phyloP scores from a whole-genome alignment of 2,329 filamentous ascomycete species.

The Pseudogymnoascus sp. region DNA sequence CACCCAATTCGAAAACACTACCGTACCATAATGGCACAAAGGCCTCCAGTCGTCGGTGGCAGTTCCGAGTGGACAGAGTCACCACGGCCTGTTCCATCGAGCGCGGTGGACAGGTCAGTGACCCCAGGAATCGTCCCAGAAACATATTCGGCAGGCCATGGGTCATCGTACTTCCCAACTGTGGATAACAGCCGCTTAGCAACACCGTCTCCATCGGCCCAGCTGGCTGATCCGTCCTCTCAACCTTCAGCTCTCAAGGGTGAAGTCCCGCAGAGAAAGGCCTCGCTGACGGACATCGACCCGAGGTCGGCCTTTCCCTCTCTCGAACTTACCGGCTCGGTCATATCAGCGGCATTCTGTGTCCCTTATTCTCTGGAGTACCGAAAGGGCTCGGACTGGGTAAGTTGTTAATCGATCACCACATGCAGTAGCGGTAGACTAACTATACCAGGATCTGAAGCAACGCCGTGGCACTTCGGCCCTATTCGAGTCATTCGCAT shows the following conservation, averaged over 20 bases:
- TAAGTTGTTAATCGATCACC: conserved; percentile 31
- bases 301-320: conserved; percentile 47
- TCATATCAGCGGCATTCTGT: conserved; percentile 59
- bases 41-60: not conserved
- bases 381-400: conserved; percentile 52
- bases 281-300: conserved; percentile 47
- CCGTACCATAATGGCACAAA: not conserved
- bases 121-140: not conserved
- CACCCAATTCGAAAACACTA: not conserved
- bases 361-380: conserved; percentile 54
- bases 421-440: not conserved
- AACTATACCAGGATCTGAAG: conserved; percentile 55
- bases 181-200: conserved; percentile 27
- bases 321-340: conserved; percentile 52
- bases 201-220: conserved; percentile 38
- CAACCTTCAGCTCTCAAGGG: conserved; percentile 31
- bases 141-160: not conserved
- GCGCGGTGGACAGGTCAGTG: not conserved
- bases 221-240: conserved; percentile 33
- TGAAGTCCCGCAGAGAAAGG: conserved; percentile 12
- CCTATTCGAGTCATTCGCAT: conserved; percentile 81
- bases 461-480: conserved; percentile 81
- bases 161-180: conserved; percentile 4
- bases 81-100: not conserved
- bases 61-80: not conserved